Evolutionary conservation across 805 yeast species (phyloP).

Genomic region (Candida ficus): DNA sequence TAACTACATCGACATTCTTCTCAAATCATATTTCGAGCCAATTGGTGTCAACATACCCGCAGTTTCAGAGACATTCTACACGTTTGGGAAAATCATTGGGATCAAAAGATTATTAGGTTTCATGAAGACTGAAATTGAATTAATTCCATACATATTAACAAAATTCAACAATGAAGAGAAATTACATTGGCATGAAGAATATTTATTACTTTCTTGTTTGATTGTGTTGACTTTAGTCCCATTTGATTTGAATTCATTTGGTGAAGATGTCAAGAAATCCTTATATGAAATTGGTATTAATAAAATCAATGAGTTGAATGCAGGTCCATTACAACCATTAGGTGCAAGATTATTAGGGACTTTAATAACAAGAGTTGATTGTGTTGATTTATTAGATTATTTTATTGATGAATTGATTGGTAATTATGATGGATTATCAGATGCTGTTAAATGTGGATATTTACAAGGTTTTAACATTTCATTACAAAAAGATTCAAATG

Average conservation of each 20-base stretch:
- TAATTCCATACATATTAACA: slow-evolving; percentile 35
- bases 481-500: slow-evolving; percentile 18
- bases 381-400: slow-evolving; percentile 8
- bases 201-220: slow-evolving; percentile 63
- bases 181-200: slow-evolving; percentile 41
- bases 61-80: slow-evolving; percentile 41
- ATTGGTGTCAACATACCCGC: neutral
- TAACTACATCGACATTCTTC: slow-evolving; percentile 28
- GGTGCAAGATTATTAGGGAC: slow-evolving; percentile 27
- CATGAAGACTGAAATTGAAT: slow-evolving; percentile 53
- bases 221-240: slow-evolving; percentile 69
- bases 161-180: slow-evolving; percentile 15
- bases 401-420: slow-evolving; percentile 14
- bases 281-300: slow-evolving; percentile 32
- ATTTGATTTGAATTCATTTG: slow-evolving; percentile 47
- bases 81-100: slow-evolving; percentile 60
- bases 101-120: slow-evolving; percentile 54
- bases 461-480: slow-evolving; percentile 17
- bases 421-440: slow-evolving; percentile 11
- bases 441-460: slow-evolving; percentile 11
- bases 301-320: slow-evolving; percentile 28
- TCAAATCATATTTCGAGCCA: slow-evolving; percentile 23
- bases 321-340: slow-evolving; percentile 37
- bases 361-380: slow-evolving; percentile 25
- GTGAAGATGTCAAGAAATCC: slow-evolving; percentile 22